These are phyloP conservation scores for Solanum sitiens DNA, from an alignment of 257 asterid genomes.

Conservation along the genomic window DNA sequence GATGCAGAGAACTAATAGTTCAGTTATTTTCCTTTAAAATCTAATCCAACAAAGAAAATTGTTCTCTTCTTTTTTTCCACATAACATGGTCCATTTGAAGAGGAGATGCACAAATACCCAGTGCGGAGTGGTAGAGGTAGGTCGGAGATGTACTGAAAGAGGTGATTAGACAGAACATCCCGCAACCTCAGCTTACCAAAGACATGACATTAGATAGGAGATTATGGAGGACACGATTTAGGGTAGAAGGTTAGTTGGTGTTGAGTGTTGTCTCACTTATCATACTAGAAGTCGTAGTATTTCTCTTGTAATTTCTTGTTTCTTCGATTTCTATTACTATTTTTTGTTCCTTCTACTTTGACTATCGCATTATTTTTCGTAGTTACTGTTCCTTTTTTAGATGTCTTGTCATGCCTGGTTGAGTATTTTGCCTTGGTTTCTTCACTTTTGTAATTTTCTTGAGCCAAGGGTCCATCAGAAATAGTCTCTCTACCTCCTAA, in stretches of 20 bases:
- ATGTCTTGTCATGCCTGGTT: not conserved
- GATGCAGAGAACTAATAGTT: not conserved
- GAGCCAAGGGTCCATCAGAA: not conserved
- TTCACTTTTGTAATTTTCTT: not conserved
- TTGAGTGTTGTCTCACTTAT: not conserved
- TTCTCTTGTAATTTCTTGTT: not conserved
- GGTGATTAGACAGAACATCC: not conserved
- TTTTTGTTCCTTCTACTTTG: not conserved
- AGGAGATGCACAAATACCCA: not conserved
- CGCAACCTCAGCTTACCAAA: not conserved
- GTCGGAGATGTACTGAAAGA: not conserved
- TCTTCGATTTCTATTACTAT: not conserved
- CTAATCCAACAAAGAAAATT: not conserved
- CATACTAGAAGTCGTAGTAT: not conserved
- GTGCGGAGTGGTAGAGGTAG: not conserved
- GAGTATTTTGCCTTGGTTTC: not conserved
- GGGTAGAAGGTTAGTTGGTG: not conserved
- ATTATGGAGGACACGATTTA: not conserved
- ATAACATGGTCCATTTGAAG: not conserved
- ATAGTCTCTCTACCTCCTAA: not conserved
- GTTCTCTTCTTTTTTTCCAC: not conserved
- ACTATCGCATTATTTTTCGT: not conserved
- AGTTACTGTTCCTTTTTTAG: not conserved
- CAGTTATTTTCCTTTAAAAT: not conserved
- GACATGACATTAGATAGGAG: not conserved